Evolutionary conservation across 805 yeast genomes (phyloP).

Genomic region (Blastobotrys robertii): DNA sequence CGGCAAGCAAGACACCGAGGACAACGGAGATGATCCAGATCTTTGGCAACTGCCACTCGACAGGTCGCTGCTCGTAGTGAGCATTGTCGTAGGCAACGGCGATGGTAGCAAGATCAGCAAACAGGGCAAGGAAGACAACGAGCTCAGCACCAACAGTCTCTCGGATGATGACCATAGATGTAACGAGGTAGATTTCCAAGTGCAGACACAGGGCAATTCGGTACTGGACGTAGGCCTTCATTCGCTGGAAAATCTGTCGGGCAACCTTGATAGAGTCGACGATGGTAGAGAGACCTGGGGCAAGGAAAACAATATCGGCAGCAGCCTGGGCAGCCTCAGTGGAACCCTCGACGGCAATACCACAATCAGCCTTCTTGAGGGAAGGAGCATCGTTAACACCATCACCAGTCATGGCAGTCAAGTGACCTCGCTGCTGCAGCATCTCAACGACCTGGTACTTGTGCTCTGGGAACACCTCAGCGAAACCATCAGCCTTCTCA

Average conservation of each 20-base stretch:
- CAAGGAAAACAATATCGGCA: slow-evolving; percentile 91
- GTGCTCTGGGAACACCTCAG: slow-evolving; percentile 98
- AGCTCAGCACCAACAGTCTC: slow-evolving; percentile 78
- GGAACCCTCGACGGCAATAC: slow-evolving; percentile 98
- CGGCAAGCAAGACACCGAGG: slow-evolving; percentile 76
- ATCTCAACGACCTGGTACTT: slow-evolving; percentile 93
- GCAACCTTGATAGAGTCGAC: slow-evolving; percentile 92
- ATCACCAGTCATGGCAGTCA: slow-evolving; percentile 99
- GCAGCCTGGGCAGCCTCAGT: slow-evolving; percentile 96
- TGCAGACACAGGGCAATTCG: slow-evolving; percentile 94
- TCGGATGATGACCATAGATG: slow-evolving; percentile 92
- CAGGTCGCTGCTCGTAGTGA: slow-evolving; percentile 88
- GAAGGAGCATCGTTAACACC: slow-evolving; percentile 99
- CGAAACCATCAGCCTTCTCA: slow-evolving; percentile 97
- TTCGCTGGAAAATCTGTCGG: slow-evolving; percentile 97
- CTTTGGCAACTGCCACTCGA: slow-evolving; percentile 95
- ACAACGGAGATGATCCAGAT: slow-evolving; percentile 93
- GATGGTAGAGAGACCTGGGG: slow-evolving; percentile 92
- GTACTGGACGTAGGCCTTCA: slow-evolving; percentile 97
- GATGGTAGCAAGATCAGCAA: slow-evolving; percentile 94
- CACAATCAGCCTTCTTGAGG: slow-evolving; percentile 89
- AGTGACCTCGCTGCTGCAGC: slow-evolving; percentile 90
- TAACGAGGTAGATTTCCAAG: slow-evolving; percentile 88
- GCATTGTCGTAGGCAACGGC: slow-evolving; percentile 97
- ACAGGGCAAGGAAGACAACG: slow-evolving; percentile 91